phyloP scores from a whole-genome alignment of 176 grass and related monocot species.

The Paspalum vaginatum region DNA sequence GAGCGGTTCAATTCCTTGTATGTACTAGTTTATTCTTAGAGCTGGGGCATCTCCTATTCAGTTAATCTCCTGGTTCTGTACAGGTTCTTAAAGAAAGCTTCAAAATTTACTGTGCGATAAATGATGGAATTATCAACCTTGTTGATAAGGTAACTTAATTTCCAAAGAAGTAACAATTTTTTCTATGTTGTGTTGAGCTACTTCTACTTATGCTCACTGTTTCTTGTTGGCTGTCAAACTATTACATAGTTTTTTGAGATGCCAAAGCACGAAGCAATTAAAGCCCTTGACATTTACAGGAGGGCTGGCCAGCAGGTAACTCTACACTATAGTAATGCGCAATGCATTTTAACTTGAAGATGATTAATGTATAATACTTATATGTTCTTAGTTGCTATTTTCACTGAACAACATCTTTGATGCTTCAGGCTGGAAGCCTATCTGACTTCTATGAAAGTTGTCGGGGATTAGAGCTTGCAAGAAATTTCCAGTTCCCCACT shows the following conservation, averaged over 20 bases:
- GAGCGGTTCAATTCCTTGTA: constrained; percentile 5
- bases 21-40: constrained; percentile 6
- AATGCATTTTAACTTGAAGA: neutral
- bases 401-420: constrained; percentile 30
- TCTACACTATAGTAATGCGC: neutral
- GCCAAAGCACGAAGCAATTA: constrained; percentile 93
- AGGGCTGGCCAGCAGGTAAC: constrained; percentile 92
- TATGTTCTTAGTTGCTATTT: neutral
- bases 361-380: neutral
- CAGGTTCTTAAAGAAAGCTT: constrained; percentile 99
- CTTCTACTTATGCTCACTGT: neutral
- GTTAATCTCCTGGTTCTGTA: constrained; percentile 17
- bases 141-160: constrained; percentile 77
- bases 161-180: constrained; percentile 2
- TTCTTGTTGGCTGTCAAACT: constrained; percentile 30
- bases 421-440: constrained; percentile 82
- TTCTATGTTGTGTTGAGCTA: constrained; percentile 45
- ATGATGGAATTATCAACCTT: constrained; percentile 99
- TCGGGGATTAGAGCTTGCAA: constrained; percentile 84
- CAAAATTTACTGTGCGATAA: constrained; percentile 97
- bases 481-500: constrained; percentile 97
- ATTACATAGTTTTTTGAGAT: constrained; percentile 88
- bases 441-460: constrained; percentile 97
- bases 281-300: constrained; percentile 90
- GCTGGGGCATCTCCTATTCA: neutral